Evolutionary conservation across 176 grass and related monocot genomes (phyloP).

Genomic region (Oryza punctata): DNA sequence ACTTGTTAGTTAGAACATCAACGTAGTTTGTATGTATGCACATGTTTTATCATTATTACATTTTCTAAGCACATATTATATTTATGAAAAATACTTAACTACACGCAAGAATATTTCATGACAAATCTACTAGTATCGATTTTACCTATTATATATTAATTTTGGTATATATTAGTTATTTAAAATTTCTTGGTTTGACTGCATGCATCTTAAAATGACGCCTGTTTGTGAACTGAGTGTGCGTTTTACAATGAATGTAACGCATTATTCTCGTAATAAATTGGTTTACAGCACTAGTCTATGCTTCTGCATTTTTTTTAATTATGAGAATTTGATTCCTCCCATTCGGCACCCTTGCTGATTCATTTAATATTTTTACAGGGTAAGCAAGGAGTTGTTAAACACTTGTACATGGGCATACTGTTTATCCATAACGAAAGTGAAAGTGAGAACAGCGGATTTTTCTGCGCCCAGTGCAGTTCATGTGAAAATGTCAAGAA

Average conservation of each 20-base stretch:
- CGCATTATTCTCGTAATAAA: conserved; percentile 10
- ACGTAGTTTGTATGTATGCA: background rate
- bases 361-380: conserved; percentile 48
- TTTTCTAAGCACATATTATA: background rate
- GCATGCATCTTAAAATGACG: no score
- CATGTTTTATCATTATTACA: background rate
- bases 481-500: conserved; percentile 79
- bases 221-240: background rate
- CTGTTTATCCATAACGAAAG: conserved; percentile 85
- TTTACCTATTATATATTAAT: background rate
- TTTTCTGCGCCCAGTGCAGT: conserved; percentile 76
- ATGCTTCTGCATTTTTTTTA: background rate
- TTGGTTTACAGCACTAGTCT: conserved; percentile 27
- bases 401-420: conserved; percentile 87
- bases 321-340: conserved; percentile 9
- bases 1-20: background rate
- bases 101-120: background rate
- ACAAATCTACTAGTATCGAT: background rate
- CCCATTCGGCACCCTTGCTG: conserved; percentile 17
- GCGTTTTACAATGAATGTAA: background rate
- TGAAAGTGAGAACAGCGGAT: conserved; percentile 77
- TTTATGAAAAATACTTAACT: background rate
- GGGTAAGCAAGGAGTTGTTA: conserved; percentile 90
- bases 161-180: background rate
- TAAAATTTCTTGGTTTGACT: background rate